phyloP scores from a whole-genome alignment of 495 filamentous ascomycete genomes.

The Aspergillus campestris region DNA sequence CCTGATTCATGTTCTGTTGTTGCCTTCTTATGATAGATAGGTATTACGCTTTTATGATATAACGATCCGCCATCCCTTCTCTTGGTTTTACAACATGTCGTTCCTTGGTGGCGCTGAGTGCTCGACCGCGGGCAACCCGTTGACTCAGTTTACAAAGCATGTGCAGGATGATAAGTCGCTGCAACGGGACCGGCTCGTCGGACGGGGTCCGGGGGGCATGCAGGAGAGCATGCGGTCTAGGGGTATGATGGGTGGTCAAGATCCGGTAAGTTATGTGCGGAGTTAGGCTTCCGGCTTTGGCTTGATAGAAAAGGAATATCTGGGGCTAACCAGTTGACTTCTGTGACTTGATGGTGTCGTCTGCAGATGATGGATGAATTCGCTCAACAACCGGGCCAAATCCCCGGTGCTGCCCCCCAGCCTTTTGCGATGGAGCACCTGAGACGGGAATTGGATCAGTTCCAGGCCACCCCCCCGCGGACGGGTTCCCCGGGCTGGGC shows the following conservation, averaged over 20 bases:
- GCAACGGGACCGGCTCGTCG: slow-evolving; percentile 79
- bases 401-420: slow-evolving; percentile 42
- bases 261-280: slow-evolving; percentile 42
- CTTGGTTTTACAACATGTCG: slow-evolving; percentile 51
- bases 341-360: slow-evolving; percentile 20
- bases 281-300: neutral
- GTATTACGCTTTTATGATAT: too few species aligned
- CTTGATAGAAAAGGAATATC: too few species aligned
- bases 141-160: slow-evolving; percentile 94
- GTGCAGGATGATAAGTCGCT: slow-evolving; percentile 90
- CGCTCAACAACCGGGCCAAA: slow-evolving; percentile 60
- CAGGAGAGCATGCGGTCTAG: slow-evolving; percentile 57
- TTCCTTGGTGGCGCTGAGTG: slow-evolving; percentile 94
- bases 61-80: too few species aligned
- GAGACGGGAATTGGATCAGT: slow-evolving; percentile 54
- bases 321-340: too few species aligned
- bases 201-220: slow-evolving; percentile 53
- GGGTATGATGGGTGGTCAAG: slow-evolving; percentile 50
- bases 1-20: neutral
- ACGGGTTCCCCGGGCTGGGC: slow-evolving; percentile 58
- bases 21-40: neutral
- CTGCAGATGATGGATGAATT: slow-evolving; percentile 90
- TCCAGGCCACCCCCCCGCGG: slow-evolving; percentile 48
- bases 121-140: slow-evolving; percentile 91
- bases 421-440: slow-evolving; percentile 67